A percentile compares a stretch with the other conserved stretches of the same genome.
phyloP scores from a whole-genome alignment of 2,329 filamentous ascomycete genomes.

The Massarina eburnea region DNA sequence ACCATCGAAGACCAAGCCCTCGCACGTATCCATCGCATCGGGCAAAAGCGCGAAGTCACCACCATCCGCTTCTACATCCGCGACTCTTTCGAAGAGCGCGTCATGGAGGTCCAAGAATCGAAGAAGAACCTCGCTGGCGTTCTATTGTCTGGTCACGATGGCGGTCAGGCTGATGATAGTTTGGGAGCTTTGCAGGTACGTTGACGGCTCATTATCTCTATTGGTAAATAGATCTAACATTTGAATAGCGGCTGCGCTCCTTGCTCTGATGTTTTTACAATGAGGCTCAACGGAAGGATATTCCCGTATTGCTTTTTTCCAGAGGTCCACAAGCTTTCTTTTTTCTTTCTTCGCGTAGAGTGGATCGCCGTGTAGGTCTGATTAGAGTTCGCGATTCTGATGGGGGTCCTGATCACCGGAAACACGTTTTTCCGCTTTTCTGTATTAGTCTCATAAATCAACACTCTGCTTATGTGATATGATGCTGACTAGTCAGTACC shows the following conservation, averaged over 20 bases:
- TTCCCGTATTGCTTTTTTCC: no score
- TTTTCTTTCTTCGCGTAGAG: no score
- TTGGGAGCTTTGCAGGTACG: constrained; percentile 15
- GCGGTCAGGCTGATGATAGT: constrained; percentile 18
- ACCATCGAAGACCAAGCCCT: constrained; percentile 50
- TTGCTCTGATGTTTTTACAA: no score
- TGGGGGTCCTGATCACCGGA: no score
- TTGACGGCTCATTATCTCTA: neutral
- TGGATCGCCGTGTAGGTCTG: no score
- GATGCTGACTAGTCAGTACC: no score
- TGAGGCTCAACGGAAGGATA: no score
- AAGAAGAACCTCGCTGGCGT: constrained; percentile 23
- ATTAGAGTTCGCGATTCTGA: no score
- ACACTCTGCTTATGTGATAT: no score
- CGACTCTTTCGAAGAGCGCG: constrained; percentile 43
- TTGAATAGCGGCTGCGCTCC: neutral
- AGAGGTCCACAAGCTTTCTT: no score
- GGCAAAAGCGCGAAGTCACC: constrained; percentile 30
- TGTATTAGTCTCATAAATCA: no score
- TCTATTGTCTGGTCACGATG: constrained; percentile 15
- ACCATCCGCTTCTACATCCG: constrained; percentile 44
- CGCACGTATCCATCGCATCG: constrained; percentile 29
- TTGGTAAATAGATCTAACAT: neutral
- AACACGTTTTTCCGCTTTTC: no score
- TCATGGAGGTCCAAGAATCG: constrained; percentile 14